A percentile compares a stretch with the other conserved stretches of the same genome.
Conservation (phyloP, 768 basidiomycete species). For the Candolleomyces efflorescens region DNA sequence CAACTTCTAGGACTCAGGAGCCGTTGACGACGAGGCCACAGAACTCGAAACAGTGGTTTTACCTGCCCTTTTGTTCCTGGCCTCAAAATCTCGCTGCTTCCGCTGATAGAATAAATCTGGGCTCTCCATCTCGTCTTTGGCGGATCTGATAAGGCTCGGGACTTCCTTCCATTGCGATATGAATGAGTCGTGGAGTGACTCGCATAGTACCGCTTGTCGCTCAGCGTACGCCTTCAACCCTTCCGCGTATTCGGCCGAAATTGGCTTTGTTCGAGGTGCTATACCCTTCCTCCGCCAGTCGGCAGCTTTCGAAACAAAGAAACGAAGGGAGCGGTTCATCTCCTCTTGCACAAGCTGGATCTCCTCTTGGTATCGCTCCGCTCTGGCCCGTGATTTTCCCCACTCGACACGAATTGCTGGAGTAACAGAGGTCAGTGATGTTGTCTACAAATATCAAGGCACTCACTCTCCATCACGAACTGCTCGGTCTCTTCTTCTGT, state of each 20-base stretch:
- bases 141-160: background rate
- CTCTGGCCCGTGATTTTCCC: background rate
- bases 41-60: too few relatives aligned
- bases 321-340: conserved; percentile 10
- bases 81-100: background rate
- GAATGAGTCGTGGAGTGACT: background rate
- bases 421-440: background rate
- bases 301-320: conserved; percentile 7
- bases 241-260: background rate
- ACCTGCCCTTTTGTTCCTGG: too few relatives aligned
- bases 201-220: background rate
- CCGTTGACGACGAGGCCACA: too few relatives aligned
- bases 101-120: background rate
- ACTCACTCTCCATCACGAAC: background rate
- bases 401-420: background rate
- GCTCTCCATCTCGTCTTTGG: background rate
- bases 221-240: background rate
- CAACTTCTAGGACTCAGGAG: too few relatives aligned
- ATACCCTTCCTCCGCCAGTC: conserved; percentile 4
- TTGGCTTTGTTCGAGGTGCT: background rate
- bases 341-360: conserved; percentile 13
- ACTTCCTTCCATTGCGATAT: background rate
- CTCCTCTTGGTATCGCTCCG: conserved; percentile 7
- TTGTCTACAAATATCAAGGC: too few relatives aligned
- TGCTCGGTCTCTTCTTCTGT: background rate